These are phyloP conservation scores for Phyllostachys edulis DNA, from an alignment of 176 grass and related monocot genomes.

Conservation along the genomic window DNA sequence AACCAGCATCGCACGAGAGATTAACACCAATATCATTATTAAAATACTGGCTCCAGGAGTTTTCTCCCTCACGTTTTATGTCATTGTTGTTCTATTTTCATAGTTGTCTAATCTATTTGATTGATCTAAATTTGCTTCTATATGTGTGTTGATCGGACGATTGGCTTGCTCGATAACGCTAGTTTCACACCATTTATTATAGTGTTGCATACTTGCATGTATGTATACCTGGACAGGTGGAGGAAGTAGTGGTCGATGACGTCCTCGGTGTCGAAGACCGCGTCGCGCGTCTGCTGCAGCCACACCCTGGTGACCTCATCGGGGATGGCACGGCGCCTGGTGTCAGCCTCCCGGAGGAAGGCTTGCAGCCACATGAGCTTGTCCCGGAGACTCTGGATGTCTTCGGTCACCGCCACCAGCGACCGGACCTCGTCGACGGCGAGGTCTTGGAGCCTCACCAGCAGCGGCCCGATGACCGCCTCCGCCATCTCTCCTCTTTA, in stretches of 20 bases:
- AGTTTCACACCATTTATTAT: no score
- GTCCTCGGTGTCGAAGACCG: slow-evolving; percentile 31
- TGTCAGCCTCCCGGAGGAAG: slow-evolving; percentile 26
- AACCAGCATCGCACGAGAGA: no score
- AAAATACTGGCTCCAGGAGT: no score
- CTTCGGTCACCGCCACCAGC: slow-evolving; percentile 11
- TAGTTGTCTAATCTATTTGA: no score
- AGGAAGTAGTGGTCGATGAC: slow-evolving; percentile 22
- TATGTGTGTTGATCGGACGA: no score
- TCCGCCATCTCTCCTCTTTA: background rate
- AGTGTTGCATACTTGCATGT: background rate
- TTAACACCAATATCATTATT: no score
- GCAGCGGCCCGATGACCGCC: slow-evolving; percentile 25
- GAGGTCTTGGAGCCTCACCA: slow-evolving; percentile 17
- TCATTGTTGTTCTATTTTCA: no score
- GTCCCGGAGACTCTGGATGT: slow-evolving; percentile 28
- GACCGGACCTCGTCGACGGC: background rate
- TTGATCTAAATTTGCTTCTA: no score
- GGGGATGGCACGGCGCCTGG: background rate
- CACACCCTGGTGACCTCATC: slow-evolving; percentile 13
- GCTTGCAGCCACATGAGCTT: slow-evolving; percentile 46
- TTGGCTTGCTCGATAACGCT: no score
- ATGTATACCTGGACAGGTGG: slow-evolving; percentile 1
- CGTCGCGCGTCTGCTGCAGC: slow-evolving; percentile 29
- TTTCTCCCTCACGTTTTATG: no score